Base-by-base conservation (phyloP, 805 yeast species). In the Saturnispora zaruensis region DNA sequence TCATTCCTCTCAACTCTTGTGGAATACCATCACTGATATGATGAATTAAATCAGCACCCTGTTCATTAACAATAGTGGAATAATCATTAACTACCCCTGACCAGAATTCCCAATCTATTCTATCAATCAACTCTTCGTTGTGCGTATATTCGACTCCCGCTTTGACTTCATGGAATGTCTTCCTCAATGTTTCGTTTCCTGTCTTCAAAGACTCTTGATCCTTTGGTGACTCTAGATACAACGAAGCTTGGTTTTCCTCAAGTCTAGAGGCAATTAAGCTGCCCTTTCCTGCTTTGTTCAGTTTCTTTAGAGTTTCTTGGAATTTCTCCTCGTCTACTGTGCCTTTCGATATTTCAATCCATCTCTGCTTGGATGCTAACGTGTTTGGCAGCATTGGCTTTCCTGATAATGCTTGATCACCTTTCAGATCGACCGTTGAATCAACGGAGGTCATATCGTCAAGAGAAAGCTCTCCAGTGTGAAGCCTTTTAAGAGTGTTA, bases 71-170 rank as follows among this genome's bases (percentile, higher is more conserved):
- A 7, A 84, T 81, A 0, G 66, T 61, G n/a, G 81, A 73, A 60
- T 88, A 87, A 63, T 89, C 84, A 54, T 84, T 80, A 3, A 88
- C 87, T 16, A 90, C 85, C 34, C 70, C 70, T 5, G 90, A 77
- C 98, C 98, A 91, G 63, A 87, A 86, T 42, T 84, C 86, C 93
- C 93, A 86, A 61, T 84, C 87, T 44, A 82, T 75, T 24, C 74
- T 69, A 52, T 61, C 48, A 9, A 67, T 58, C 24, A 66, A 46
- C 25, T 54, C 57, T 41, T 56, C 62, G 47, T 66, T 59, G 38
- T 68, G 63, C 28, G 72, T 64, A 13, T 67, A 66, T 41, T 62
- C 64, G n/a, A 75, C 73, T 7, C 79, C 77, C 24, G 66, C 63
- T 50, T 72, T 74, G 53, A 77, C 76, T 55, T 74, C 78, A 51